phyloP scores from a whole-genome alignment of 2,329 filamentous ascomycete species.

The Neopestalotiopsis clavispora region DNA sequence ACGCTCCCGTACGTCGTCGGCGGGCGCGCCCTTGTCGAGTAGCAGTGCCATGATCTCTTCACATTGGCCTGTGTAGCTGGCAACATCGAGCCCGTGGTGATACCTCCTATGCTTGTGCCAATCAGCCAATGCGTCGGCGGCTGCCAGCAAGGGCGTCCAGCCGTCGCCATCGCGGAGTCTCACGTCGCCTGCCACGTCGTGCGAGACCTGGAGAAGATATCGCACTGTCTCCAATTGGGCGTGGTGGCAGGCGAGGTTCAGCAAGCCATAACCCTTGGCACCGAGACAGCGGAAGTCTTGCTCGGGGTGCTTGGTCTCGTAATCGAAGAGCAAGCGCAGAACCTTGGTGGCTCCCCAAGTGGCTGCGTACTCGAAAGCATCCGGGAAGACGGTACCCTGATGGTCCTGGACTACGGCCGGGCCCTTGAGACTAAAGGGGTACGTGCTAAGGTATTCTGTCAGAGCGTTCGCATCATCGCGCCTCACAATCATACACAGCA shows the following conservation, averaged over 20 bases:
- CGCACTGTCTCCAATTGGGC: background rate
- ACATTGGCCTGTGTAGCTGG: background rate
- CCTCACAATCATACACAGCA: background rate
- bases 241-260: constrained; percentile 3
- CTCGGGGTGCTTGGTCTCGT: background rate
- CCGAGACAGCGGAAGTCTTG: constrained; percentile 1
- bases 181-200: background rate
- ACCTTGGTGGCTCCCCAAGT: constrained; percentile 1
- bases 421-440: constrained; percentile 2
- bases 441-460: background rate
- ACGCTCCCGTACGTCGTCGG: background rate
- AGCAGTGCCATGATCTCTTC: constrained; percentile 7
- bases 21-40: background rate
- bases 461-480: background rate
- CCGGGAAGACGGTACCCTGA: background rate
- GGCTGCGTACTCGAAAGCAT: constrained; percentile 6
- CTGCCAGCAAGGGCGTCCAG: constrained; percentile 3
- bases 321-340: background rate
- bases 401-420: background rate
- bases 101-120: background rate
- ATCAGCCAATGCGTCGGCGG: constrained; percentile 1
- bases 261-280: constrained; percentile 1
- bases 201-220: constrained; percentile 2
- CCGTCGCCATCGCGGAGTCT: background rate
- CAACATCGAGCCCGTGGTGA: background rate